Evolutionary conservation across 768 basidiomycete genomes (phyloP).

Genomic region (Kwoniella mangroviensis): DNA sequence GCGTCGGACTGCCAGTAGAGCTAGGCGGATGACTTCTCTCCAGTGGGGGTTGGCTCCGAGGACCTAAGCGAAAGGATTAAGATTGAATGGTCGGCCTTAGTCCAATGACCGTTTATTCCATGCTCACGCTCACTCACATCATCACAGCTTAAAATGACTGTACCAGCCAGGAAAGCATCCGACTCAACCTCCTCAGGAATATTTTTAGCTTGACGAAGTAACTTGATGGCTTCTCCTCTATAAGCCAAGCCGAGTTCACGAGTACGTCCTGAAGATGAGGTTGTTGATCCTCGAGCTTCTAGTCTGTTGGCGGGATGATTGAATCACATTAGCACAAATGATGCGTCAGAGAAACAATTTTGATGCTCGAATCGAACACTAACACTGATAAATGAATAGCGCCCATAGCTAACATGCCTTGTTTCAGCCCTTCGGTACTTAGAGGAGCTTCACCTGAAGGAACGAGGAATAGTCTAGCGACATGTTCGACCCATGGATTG

Average conservation of each 20-base stretch:
- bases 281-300: slow-evolving; percentile 15
- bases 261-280: slow-evolving; percentile 7
- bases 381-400: slow-evolving; percentile 27
- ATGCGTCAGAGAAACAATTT: background rate
- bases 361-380: background rate
- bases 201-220: slow-evolving; percentile 19
- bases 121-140: slow-evolving; percentile 16
- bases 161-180: slow-evolving; percentile 21
- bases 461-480: slow-evolving; percentile 20
- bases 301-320: background rate
- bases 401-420: slow-evolving; percentile 26
- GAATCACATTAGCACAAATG: background rate
- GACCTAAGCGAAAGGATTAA: slow-evolving; percentile 4
- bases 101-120: too few species aligned
- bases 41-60: slow-evolving; percentile 22
- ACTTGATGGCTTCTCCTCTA: slow-evolving; percentile 18
- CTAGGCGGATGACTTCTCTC: slow-evolving; percentile 20
- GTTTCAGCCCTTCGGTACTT: slow-evolving; percentile 18
- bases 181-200: slow-evolving; percentile 13
- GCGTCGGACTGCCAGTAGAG: slow-evolving; percentile 1
- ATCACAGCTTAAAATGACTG: slow-evolving; percentile 7
- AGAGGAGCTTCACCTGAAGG: slow-evolving; percentile 9
- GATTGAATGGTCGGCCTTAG: too few species aligned
- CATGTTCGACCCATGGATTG: slow-evolving; percentile 30
- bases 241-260: slow-evolving; percentile 13